phyloP scores from a whole-genome alignment of 495 filamentous ascomycete species.

The Astrothelium macrocarpum region DNA sequence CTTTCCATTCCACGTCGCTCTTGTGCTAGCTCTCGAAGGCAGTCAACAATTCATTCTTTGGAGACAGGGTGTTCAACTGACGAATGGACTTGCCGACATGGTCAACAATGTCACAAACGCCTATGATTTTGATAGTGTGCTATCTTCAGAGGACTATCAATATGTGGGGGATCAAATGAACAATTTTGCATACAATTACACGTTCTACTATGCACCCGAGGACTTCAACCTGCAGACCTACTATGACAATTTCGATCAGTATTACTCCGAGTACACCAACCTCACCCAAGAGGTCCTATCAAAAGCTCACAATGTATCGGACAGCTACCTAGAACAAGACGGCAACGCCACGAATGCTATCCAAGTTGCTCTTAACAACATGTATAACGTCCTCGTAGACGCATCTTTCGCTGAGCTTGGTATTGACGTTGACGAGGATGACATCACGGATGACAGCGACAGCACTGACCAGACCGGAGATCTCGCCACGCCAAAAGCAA shows the following conservation, averaged over 20 bases:
- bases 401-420: background rate
- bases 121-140: background rate
- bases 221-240: background rate
- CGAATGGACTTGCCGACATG: background rate
- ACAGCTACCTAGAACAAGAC: background rate
- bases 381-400: background rate
- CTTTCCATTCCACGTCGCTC: constrained; percentile 58
- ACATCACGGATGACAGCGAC: background rate
- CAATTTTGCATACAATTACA: background rate
- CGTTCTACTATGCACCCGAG: background rate
- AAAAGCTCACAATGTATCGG: background rate
- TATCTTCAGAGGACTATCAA: background rate
- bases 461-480: background rate
- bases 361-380: background rate
- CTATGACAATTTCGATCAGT: background rate
- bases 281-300: background rate
- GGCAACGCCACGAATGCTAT: background rate
- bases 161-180: background rate
- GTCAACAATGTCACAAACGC: background rate
- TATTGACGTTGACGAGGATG: background rate
- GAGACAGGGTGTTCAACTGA: constrained; percentile 14
- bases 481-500: background rate
- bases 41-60: constrained; percentile 19
- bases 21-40: constrained; percentile 56
- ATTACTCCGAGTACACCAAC: background rate